A percentile compares a stretch with the other conserved stretches of the same genome.
Conservation (phyloP, 768 basidiomycete species). For the Scleroderma citrinum region DNA sequence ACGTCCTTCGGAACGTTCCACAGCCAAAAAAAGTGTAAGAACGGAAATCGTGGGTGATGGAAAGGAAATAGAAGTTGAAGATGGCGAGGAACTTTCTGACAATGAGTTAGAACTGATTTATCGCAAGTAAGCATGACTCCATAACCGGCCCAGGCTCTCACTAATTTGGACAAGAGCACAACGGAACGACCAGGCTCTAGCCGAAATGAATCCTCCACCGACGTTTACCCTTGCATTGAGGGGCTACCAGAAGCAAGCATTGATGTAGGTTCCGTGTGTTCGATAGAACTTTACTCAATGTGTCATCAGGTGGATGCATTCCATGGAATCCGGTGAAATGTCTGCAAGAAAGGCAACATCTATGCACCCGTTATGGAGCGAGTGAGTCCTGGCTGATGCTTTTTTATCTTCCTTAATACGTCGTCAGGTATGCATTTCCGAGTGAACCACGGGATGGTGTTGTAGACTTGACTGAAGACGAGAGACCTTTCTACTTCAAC, state of each 20-base stretch:
- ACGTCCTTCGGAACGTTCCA: constrained; percentile 21
- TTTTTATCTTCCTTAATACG: background rate
- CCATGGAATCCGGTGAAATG: constrained; percentile 69
- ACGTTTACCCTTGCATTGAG: constrained; percentile 73
- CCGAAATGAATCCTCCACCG: constrained; percentile 74
- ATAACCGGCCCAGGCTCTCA: background rate
- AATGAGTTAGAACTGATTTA: constrained; percentile 70
- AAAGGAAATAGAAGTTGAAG: constrained; percentile 80
- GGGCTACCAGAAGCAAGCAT: constrained; percentile 91
- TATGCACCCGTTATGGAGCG: constrained; percentile 93
- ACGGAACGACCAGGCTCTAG: constrained; percentile 71
- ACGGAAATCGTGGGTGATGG: constrained; percentile 75
- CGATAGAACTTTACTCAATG: background rate
- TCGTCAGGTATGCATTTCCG: constrained; percentile 67
- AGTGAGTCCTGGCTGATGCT: constrained; percentile 44
- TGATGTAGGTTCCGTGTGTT: constrained; percentile 43
- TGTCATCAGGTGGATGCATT: constrained; percentile 80
- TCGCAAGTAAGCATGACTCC: constrained; percentile 52
- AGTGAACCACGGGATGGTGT: constrained; percentile 48
- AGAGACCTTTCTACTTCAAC: constrained; percentile 81
- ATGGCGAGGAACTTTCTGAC: constrained; percentile 75
- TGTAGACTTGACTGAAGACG: constrained; percentile 79
- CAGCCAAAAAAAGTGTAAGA: constrained; percentile 29
- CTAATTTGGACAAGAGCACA: constrained; percentile 61
- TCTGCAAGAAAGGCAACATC: constrained; percentile 64